phyloP scores from a whole-genome alignment of 2,329 filamentous ascomycete species.

The Tricladium varicosporioides region DNA sequence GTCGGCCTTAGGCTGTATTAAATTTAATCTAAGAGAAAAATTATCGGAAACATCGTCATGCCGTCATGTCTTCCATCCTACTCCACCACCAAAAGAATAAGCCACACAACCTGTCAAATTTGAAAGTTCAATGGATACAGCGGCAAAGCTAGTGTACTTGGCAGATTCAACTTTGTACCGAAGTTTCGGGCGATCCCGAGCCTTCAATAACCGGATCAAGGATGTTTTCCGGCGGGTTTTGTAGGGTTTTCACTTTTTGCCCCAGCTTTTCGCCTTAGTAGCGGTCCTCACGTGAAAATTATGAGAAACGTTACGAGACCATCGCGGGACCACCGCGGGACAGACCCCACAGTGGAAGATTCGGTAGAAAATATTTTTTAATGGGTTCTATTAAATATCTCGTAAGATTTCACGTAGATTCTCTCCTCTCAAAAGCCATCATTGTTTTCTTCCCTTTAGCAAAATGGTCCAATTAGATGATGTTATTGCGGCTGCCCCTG shows the following conservation, averaged over 20 bases:
- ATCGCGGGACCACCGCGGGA: neutral
- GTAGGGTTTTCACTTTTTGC: neutral
- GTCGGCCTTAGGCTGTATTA: no score
- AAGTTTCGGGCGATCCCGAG: slow-evolving; percentile 1
- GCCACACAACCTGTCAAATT: no score
- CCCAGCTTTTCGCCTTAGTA: neutral
- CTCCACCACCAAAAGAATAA: no score
- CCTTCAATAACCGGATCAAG: slow-evolving; percentile 1
- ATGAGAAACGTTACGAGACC: neutral
- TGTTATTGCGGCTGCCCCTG: slow-evolving; percentile 3
- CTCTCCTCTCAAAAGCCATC: no score
- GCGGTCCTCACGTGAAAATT: neutral
- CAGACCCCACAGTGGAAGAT: slow-evolving; percentile 1
- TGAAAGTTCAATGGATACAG: no score
- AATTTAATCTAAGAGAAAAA: no score
- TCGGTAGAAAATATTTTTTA: neutral
- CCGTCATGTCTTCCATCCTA: no score
- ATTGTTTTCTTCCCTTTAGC: neutral
- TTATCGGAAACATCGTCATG: no score
- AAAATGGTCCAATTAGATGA: slow-evolving; percentile 18
- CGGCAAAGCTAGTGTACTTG: no score
- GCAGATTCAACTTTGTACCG: neutral
- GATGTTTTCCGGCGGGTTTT: neutral
- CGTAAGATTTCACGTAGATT: neutral
- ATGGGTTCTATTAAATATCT: neutral